A percentile compares a stretch with the other conserved stretches of the same genome.
Evolutionary conservation across 495 filamentous ascomycete species (phyloP).

Genomic region (Aspergillus taichungensis): DNA sequence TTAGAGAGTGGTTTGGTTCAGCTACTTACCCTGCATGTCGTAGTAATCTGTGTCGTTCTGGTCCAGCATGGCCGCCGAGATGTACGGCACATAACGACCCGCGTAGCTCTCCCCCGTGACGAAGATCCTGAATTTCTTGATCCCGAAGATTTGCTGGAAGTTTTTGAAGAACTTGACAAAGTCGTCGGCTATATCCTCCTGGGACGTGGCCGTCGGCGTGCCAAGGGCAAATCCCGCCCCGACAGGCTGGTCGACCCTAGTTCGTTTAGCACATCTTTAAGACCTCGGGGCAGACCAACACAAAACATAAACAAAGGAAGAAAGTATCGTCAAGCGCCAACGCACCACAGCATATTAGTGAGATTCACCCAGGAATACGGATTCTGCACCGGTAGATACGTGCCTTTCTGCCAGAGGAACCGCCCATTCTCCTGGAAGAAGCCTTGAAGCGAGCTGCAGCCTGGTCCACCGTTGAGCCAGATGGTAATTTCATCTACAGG

Average conservation of each 20-base stretch:
- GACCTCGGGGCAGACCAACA: no score
- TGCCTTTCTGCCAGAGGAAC: conserved; percentile 54
- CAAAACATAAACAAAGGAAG: neutral
- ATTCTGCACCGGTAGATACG: conserved; percentile 48
- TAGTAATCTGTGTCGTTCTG: conserved; percentile 40
- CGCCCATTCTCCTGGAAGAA: conserved; percentile 61
- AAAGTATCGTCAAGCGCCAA: neutral
- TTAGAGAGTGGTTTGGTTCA: neutral
- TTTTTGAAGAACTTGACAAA: conserved; percentile 60
- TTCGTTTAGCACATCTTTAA: no score
- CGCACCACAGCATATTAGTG: conserved; percentile 54
- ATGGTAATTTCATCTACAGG: conserved; percentile 62
- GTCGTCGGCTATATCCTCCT: conserved; percentile 48
- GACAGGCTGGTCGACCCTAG: conserved; percentile 47
- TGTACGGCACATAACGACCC: conserved; percentile 47
- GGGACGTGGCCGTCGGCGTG: conserved; percentile 40
- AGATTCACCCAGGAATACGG: conserved; percentile 59
- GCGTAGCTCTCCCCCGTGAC: conserved; percentile 56
- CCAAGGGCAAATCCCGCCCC: conserved; percentile 51
- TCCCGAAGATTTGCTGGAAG: conserved; percentile 50
- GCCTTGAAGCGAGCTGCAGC: conserved; percentile 58
- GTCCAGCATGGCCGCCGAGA: conserved; percentile 44
- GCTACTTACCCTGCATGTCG: conserved; percentile 30
- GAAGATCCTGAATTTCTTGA: conserved; percentile 53
- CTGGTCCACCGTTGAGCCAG: conserved; percentile 63